Evolutionary conservation across 176 grass and related monocot genomes (phyloP), one percentile per base, ranked within the genome.

Genomic region (Melocanna baccifera): DNA sequence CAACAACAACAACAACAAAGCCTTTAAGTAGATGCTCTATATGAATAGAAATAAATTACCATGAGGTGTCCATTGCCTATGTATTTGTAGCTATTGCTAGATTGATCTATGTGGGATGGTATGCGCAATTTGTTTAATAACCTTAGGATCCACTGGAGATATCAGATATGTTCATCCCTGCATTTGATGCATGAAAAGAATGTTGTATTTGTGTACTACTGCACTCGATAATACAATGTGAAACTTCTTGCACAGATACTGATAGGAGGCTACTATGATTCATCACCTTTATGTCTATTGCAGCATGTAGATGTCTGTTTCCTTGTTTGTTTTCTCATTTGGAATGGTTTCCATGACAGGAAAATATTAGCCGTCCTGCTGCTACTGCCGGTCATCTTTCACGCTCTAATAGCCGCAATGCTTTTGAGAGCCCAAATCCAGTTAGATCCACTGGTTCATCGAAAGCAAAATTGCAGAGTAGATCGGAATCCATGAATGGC

Each of bases 401-500:
- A 32, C 81, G 86, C 26, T 92, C 94, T 20, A 77, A 81, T 71
- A 96, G 88, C 77, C 86, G 88, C 23, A 93, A 89, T 83, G 72
- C 85, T 83, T 85, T 92, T 29, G 89, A 94, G 59, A 83, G 72
- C 86, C 80, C 81, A 71, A 86, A 79, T 76, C 73, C 62, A 51
- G 48, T 87, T 63, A 84, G 84, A 74, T 61, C 81, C 70, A 87
- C 89, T 76, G 89, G 87, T 78, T 91, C 77, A 82, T 82, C 76
- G 3, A 79, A 74, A 62, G 66, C 56, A 12, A 85, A 88, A 26
- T 74, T 88, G 30, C 92, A 83, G 78, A 86, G 71, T 46, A 89
- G 85, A 71, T 88, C 87, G 19, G 93, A 96, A 58, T 85, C 78
- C 43, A 79, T 96, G 78, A 86, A 80, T 85, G 96, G 76, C 67